Evolutionary conservation across 1,139 yeast genomes (phyloP).

Genomic region (Geotrichum europaeum): DNA sequence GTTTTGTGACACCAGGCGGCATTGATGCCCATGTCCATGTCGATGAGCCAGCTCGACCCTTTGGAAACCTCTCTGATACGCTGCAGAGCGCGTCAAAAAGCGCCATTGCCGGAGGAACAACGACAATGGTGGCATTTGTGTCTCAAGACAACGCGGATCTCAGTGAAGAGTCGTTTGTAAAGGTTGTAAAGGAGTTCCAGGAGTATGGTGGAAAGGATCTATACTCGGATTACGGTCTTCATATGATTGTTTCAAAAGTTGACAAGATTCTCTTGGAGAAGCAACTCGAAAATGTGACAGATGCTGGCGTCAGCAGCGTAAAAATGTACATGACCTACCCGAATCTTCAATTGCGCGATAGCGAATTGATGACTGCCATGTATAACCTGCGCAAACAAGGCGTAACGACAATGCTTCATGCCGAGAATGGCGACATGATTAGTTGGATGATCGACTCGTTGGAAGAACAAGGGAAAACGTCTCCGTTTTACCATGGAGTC

Average conservation of each 20-base stretch:
- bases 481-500: constrained; percentile 42
- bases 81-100: constrained; percentile 56
- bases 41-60: constrained; percentile 43
- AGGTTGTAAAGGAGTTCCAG: constrained; percentile 7
- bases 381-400: constrained; percentile 39
- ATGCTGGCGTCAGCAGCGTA: constrained; percentile 42
- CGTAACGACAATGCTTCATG: constrained; percentile 46
- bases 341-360: constrained; percentile 39
- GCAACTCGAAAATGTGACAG: constrained; percentile 21
- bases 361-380: constrained; percentile 38
- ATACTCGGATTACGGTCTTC: constrained; percentile 45
- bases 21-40: constrained; percentile 52
- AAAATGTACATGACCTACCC: constrained; percentile 46
- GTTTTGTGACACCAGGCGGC: constrained; percentile 44
- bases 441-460: constrained; percentile 40
- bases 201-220: constrained; percentile 31
- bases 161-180: constrained; percentile 24
- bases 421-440: constrained; percentile 45
- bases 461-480: constrained; percentile 35
- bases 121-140: constrained; percentile 43
- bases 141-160: constrained; percentile 37
- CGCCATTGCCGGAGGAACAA: constrained; percentile 53
- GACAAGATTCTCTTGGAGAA: constrained; percentile 31
- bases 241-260: constrained; percentile 39
- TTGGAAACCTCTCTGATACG: constrained; percentile 40